Conservation (phyloP, 2,329 filamentous ascomycete genomes). For the Aspergillus melleus region DNA sequence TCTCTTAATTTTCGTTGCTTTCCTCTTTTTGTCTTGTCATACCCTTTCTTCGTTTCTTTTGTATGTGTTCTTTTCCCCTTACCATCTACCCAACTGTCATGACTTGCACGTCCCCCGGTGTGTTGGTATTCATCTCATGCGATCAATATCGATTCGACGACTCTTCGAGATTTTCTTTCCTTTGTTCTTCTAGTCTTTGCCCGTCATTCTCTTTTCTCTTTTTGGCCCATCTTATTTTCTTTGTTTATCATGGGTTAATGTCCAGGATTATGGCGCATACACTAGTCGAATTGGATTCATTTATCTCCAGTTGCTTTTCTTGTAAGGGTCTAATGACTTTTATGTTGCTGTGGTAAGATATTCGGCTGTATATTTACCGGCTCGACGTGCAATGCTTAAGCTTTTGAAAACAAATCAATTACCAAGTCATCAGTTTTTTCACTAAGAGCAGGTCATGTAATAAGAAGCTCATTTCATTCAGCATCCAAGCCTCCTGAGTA, state of each 20-base stretch:
- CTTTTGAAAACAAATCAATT: no score
- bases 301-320: background rate
- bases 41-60: conserved; percentile 7
- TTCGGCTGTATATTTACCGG: no score
- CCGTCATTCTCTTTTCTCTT: conserved; percentile 15
- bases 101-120: conserved; percentile 3
- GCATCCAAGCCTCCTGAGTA: no score
- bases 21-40: conserved; percentile 4
- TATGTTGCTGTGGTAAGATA: background rate
- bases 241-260: conserved; percentile 18
- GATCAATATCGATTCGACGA: conserved; percentile 13
- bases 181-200: conserved; percentile 17
- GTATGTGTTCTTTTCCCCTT: conserved; percentile 4
- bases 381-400: no score
- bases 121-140: conserved; percentile 11
- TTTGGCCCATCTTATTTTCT: conserved; percentile 20
- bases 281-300: conserved; percentile 23
- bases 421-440: no score
- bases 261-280: conserved; percentile 20
- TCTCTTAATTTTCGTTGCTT: conserved; percentile 3
- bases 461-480: no score
- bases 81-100: background rate
- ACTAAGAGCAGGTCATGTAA: no score
- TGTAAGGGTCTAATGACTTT: no score
- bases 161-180: conserved; percentile 6